Evolutionary conservation across 2,329 filamentous ascomycete genomes (phyloP), one percentile per base, ranked within the genome.

Genomic region (Phyllosticta citriasiana): DNA sequence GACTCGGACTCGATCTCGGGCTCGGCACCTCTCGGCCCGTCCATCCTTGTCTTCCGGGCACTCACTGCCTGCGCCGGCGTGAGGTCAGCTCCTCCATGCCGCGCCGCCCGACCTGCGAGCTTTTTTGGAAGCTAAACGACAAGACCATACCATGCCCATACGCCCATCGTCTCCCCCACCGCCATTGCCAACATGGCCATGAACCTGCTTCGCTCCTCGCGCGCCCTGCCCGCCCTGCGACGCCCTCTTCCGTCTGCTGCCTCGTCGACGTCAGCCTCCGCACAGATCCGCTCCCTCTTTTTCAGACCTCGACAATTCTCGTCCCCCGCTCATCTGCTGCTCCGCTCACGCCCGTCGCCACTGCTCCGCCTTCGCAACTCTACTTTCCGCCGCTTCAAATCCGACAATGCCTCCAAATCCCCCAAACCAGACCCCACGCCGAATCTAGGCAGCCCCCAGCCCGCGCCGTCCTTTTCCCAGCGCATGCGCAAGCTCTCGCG

Each of bases 401-500:
- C 72, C 66, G 40, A 47, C 14, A 66, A 67, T 65, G 16, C 57
- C 14, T 65, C 70, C 16, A 68, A 71, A 27, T 6, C 12, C 47
- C 67, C 69, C 52, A 68, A 65, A 26, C 71, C 69, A 16, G 68
- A 77, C 61, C 74, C 74, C 9, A 72, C 72, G 60, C 70, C 75
- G 62, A 65, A 76, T 66, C 64, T 75, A 64, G 74, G 73, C 58
- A 74, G 71, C 59, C 73, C 73, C 24, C 69, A 73, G 30, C 71
- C 73, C 6, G 65, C 78, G 9, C 74, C 78, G 12, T 83, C 85
- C 7, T 73, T 94, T 52, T 87, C 86, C 2, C 85, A 85, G 65
- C 83, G 88, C 26, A 78, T 97, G 71, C 91, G 87, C 75, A 91
- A 89, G 71, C 82, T 99, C 54, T 91, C 88, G 2, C 86, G 87